phyloP scores from a whole-genome alignment of 2,329 filamentous ascomycete species.

The Chrysoporthe deuterocubensis region DNA sequence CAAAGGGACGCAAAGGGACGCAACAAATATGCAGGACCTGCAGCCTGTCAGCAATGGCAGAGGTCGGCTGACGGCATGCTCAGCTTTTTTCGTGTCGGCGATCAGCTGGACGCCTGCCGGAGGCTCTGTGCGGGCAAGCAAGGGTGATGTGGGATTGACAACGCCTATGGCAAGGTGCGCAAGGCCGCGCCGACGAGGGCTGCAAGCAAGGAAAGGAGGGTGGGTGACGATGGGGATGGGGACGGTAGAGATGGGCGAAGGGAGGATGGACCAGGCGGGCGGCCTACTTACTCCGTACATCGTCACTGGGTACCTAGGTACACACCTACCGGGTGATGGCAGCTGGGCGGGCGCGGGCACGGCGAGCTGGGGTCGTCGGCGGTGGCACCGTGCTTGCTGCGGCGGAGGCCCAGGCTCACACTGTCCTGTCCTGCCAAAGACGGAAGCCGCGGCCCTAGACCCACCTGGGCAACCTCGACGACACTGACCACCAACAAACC shows the following conservation, averaged over 20 bases:
- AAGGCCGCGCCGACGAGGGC: too few relatives aligned
- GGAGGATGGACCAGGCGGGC: too few relatives aligned
- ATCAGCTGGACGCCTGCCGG: background rate
- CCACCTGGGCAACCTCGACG: slow-evolving; percentile 11
- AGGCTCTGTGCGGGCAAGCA: background rate
- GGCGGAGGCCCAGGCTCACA: background rate
- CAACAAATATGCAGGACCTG: slow-evolving; percentile 3
- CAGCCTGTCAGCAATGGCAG: slow-evolving; percentile 22
- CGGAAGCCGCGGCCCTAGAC: slow-evolving; percentile 5
- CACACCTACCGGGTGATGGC: too few relatives aligned
- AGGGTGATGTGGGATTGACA: background rate
- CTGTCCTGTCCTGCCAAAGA: slow-evolving; percentile 11
- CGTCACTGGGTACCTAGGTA: too few relatives aligned
- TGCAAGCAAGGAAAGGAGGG: too few relatives aligned
- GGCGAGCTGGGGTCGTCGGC: too few relatives aligned
- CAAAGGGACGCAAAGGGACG: background rate
- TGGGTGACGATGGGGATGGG: too few relatives aligned
- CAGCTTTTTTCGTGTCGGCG: slow-evolving; percentile 11
- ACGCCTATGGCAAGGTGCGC: background rate
- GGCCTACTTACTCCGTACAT: too few relatives aligned
- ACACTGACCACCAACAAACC: background rate
- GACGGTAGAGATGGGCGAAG: background rate
- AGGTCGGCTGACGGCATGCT: slow-evolving; percentile 22
- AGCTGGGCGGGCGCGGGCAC: too few relatives aligned
- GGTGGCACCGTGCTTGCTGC: background rate